phyloP scores from a whole-genome alignment of 768 basidiomycete species.

The Hortiboletus campestris region DNA sequence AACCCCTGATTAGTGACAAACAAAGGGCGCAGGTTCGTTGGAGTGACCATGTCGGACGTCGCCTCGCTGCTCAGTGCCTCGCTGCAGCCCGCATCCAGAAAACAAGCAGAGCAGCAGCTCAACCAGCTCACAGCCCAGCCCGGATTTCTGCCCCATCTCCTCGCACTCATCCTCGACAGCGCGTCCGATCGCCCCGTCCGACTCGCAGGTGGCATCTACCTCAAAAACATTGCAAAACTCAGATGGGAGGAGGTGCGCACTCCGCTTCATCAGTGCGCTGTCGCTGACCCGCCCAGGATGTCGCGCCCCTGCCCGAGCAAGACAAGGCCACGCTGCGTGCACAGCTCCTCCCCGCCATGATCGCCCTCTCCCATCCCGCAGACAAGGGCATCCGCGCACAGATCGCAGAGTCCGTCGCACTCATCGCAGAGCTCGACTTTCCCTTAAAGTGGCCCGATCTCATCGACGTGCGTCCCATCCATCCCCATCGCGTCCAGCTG shows the following conservation, averaged over 20 bases:
- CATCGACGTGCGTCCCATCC: slow-evolving; percentile 68
- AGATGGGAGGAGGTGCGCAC: slow-evolving; percentile 82
- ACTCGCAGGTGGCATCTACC: slow-evolving; percentile 83
- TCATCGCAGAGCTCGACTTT: slow-evolving; percentile 91
- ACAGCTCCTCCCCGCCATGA: slow-evolving; percentile 90
- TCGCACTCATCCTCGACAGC: slow-evolving; percentile 72
- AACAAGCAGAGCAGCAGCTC: slow-evolving; percentile 81
- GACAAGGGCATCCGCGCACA: slow-evolving; percentile 79
- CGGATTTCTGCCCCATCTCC: slow-evolving; percentile 77
- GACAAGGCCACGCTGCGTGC: slow-evolving; percentile 75
- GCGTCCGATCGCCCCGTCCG: slow-evolving; percentile 66
- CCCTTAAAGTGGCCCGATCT: slow-evolving; percentile 85
- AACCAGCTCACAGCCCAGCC: slow-evolving; percentile 62
- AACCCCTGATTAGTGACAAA: slow-evolving; percentile 8
- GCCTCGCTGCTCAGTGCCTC: slow-evolving; percentile 70
- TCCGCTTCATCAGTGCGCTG: background rate
- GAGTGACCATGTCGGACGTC: slow-evolving; percentile 57
- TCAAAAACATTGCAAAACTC: slow-evolving; percentile 87
- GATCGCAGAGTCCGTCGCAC: slow-evolving; percentile 88
- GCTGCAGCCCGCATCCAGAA: slow-evolving; percentile 64
- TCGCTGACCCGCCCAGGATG: slow-evolving; percentile 49
- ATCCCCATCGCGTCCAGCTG: slow-evolving; percentile 7
- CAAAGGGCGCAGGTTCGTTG: background rate
- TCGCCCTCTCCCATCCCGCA: slow-evolving; percentile 68
- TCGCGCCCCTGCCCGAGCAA: slow-evolving; percentile 60